A percentile compares a stretch with the other conserved stretches of the same genome.
Conservation (phyloP, 1,139 yeast genomes). For the Nakaseomyces kungkrabaensis region DNA sequence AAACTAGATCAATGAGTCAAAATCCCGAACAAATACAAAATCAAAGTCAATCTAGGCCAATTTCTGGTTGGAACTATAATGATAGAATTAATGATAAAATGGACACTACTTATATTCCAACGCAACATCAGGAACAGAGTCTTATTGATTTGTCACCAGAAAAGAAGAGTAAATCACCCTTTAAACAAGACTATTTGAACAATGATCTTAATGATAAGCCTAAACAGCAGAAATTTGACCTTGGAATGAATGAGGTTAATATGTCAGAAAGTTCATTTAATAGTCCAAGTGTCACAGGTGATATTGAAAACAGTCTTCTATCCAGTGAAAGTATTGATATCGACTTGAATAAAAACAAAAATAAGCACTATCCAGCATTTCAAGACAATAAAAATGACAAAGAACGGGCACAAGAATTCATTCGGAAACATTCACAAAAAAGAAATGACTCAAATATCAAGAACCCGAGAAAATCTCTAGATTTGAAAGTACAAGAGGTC, state of each 20-base stretch:
- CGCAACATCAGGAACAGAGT: neutral
- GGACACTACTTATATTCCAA: neutral
- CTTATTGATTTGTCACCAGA: neutral
- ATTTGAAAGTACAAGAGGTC: constrained; percentile 23
- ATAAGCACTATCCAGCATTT: neutral
- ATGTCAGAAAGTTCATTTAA: constrained; percentile 5
- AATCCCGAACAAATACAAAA: neutral
- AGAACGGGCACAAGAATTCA: neutral
- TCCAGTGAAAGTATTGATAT: constrained; percentile 27
- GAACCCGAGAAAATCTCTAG: constrained; percentile 16
- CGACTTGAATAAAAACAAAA: constrained; percentile 17
- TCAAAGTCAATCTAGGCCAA: neutral
- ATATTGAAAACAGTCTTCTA: constrained; percentile 11
- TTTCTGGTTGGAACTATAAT: neutral
- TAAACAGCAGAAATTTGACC: neutral
- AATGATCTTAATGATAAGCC: neutral
- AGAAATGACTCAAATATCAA: constrained; percentile 18
- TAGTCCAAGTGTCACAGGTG: constrained; percentile 7
- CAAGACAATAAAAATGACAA: constrained; percentile 3
- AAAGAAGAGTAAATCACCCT: neutral
- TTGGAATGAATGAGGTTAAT: constrained; percentile 20
- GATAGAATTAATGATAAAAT: neutral
- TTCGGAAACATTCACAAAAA: constrained; percentile 1
- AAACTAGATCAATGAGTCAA: neutral
- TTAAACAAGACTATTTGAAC: neutral